Percentiles rank a stretch among this genome's conserved stretches.
Conservation (phyloP, 129 eudicot species). For the Pseudognaphalium luteoalbum region DNA sequence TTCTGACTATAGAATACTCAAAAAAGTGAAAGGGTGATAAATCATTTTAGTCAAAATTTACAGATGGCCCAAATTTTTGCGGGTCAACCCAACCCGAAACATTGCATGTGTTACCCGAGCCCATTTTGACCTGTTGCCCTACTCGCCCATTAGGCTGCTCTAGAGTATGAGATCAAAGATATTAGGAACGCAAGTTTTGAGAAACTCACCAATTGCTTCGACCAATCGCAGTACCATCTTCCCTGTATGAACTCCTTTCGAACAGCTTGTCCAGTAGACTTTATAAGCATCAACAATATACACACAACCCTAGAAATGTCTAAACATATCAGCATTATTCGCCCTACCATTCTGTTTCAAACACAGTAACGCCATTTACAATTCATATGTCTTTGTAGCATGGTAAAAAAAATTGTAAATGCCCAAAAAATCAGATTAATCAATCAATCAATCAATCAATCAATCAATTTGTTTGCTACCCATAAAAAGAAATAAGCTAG, state of each 20-base stretch:
- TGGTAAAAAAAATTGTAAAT: background rate
- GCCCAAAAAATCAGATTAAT: background rate
- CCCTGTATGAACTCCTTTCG: constrained; percentile 83
- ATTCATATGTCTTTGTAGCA: background rate
- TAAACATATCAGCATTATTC: constrained; percentile 21
- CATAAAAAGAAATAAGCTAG: background rate
- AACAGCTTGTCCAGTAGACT: constrained; percentile 84
- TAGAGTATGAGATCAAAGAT: background rate
- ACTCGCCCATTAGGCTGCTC: background rate
- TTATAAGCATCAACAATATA: constrained; percentile 84
- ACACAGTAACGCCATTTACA: background rate
- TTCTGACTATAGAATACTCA: background rate
- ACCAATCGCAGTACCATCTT: constrained; percentile 87
- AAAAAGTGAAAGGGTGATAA: no score
- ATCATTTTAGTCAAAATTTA: no score
- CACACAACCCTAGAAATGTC: constrained; percentile 74
- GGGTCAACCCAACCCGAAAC: background rate
- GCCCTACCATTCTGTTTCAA: background rate
- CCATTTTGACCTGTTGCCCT: background rate
- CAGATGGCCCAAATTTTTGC: background rate
- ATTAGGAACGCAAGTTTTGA: background rate
- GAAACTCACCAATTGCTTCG: constrained; percentile 93
- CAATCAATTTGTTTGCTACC: background rate
- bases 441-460: background rate
- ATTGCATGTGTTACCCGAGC: background rate